Evolutionary conservation across 805 yeast genomes (phyloP).

Genomic region (Allodekkera sacchari): DNA sequence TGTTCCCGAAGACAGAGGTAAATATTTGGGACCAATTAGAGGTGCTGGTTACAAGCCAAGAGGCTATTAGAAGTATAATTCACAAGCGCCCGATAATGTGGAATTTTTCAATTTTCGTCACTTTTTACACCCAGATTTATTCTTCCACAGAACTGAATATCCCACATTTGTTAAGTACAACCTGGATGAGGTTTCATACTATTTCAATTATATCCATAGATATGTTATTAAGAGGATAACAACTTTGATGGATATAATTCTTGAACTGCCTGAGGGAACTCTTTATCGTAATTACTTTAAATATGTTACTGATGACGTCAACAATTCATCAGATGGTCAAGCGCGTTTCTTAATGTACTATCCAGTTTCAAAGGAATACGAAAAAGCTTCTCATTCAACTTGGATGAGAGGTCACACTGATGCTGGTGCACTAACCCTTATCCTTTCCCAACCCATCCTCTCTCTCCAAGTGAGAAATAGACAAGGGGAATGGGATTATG

Average conservation of each 20-base stretch:
- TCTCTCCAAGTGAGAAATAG: slow-evolving; percentile 32
- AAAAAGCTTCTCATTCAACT: slow-evolving; percentile 27
- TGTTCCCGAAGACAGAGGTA: slow-evolving; percentile 18
- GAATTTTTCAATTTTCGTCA: slow-evolving; percentile 36
- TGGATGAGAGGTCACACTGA: slow-evolving; percentile 44
- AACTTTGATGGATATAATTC: slow-evolving; percentile 33
- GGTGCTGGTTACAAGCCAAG: slow-evolving; percentile 41
- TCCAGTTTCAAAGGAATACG: slow-evolving; percentile 24
- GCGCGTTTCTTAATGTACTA: slow-evolving; percentile 31
- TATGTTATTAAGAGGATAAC: slow-evolving; percentile 29
- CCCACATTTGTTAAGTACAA: slow-evolving; percentile 34
- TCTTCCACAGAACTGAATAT: slow-evolving; percentile 21
- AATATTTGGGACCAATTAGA: slow-evolving; percentile 35
- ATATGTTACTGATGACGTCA: slow-evolving; percentile 23
- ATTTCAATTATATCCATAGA: slow-evolving; percentile 30
- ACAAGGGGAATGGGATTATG: slow-evolving; percentile 31
- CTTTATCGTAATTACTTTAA: slow-evolving; percentile 30
- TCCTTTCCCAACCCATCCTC: slow-evolving; percentile 32
- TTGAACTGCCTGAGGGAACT: slow-evolving; percentile 39
- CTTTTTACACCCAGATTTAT: slow-evolving; percentile 27
- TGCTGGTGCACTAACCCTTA: slow-evolving; percentile 31
- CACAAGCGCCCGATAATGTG: slow-evolving; percentile 35
- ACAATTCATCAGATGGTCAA: slow-evolving; percentile 20
- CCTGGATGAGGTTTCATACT: slow-evolving; percentile 31
- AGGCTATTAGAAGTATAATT: slow-evolving; percentile 39